phyloP scores from a whole-genome alignment of 2,329 filamentous ascomycete genomes.

The Claviceps maximensis region DNA sequence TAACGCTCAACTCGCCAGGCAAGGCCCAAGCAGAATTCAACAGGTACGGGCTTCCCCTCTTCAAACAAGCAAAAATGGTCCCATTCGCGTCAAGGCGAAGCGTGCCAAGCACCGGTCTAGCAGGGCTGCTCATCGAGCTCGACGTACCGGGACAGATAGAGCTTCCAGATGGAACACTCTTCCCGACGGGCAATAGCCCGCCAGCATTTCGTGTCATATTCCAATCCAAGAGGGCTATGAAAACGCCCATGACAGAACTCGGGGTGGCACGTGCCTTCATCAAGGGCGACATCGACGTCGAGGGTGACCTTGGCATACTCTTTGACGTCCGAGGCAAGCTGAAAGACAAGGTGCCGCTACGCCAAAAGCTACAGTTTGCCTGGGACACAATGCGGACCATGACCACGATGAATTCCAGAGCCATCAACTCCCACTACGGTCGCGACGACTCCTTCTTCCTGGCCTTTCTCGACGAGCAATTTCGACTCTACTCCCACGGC shows the following conservation, averaged over 20 bases:
- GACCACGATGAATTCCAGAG: not conserved
- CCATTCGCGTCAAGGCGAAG: not conserved
- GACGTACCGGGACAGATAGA: not conserved
- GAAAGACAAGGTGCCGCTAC: constrained; percentile 1
- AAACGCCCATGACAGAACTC: not conserved
- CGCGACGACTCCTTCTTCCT: not conserved
- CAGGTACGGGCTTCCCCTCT: not conserved
- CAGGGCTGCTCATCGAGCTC: not conserved
- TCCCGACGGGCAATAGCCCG: not conserved
- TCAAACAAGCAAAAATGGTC: not conserved
- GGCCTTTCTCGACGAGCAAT: not conserved
- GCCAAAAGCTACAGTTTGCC: not conserved
- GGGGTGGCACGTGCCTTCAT: constrained; percentile 1
- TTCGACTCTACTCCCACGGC: constrained; percentile 1
- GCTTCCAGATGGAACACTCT: not conserved
- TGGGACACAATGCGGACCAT: not conserved
- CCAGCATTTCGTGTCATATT: constrained; percentile 1
- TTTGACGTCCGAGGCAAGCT: not conserved
- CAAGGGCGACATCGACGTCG: constrained; percentile 2
- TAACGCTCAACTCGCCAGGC: not conserved
- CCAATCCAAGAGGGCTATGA: not conserved
- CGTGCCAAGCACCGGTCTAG: not conserved
- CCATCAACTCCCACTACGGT: not conserved
- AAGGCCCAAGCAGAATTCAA: not conserved
- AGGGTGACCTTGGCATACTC: not conserved